Evolutionary conservation across 2,329 filamentous ascomycete genomes (phyloP).

Genomic region (Arthrinium puccinioides): DNA sequence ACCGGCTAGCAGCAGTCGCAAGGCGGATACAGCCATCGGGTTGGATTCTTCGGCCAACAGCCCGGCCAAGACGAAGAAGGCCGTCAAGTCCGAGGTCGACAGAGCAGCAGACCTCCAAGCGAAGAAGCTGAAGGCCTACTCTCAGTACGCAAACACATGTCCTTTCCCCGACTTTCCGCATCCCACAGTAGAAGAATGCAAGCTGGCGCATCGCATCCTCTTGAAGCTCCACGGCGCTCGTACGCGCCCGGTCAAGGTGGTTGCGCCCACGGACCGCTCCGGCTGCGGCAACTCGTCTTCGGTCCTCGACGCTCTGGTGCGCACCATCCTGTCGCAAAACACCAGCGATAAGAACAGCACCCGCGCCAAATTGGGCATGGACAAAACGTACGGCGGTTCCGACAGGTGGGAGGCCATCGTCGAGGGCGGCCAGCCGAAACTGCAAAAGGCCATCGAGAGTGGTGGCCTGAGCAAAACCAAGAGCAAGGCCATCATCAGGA

Average conservation of each 20-base stretch:
- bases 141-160: conserved; percentile 32
- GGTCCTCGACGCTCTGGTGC: conserved; percentile 44
- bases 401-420: conserved; percentile 35
- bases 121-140: conserved; percentile 35
- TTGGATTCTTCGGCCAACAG: too few species aligned
- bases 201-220: conserved; percentile 59
- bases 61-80: conserved; percentile 5
- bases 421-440: conserved; percentile 27
- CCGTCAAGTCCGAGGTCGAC: conserved; percentile 6
- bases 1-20: too few species aligned
- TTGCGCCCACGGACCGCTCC: conserved; percentile 52
- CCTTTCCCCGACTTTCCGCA: conserved; percentile 62
- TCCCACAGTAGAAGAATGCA: conserved; percentile 62
- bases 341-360: conserved; percentile 49
- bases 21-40: too few species aligned
- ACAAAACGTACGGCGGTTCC: conserved; percentile 32
- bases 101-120: conserved; percentile 25
- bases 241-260: conserved; percentile 49
- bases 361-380: conserved; percentile 47
- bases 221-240: conserved; percentile 58
- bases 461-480: conserved; percentile 69
- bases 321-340: conserved; percentile 46
- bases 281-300: conserved; percentile 49
- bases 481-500: conserved; percentile 62
- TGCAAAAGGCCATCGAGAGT: conserved; percentile 56